Percentiles rank a stretch among this genome's conserved stretches.
These are phyloP conservation scores for Kalmusia sp. DNA, from an alignment of 2,329 filamentous ascomycete genomes.

Conservation along the genomic window DNA sequence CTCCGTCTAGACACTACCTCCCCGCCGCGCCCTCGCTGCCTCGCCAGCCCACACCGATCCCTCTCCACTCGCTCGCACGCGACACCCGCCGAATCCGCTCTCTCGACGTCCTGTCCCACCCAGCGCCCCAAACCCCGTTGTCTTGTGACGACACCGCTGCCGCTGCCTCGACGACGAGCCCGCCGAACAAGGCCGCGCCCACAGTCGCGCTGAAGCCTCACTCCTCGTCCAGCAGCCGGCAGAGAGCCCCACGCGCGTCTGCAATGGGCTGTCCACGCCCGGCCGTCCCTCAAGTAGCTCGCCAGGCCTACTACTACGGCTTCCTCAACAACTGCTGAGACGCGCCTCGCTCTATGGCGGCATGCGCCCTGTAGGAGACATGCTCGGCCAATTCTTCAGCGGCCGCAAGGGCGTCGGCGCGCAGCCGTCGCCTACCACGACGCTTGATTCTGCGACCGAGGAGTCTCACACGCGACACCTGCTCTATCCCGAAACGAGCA, in stretches of 20 bases:
- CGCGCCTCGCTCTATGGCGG: constrained; percentile 12
- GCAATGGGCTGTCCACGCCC: constrained; percentile 39
- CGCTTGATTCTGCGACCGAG: constrained; percentile 48
- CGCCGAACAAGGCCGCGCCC: not conserved
- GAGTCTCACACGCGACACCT: constrained; percentile 50
- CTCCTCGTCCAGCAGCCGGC: not conserved
- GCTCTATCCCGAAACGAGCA: constrained; percentile 49
- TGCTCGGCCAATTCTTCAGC: constrained; percentile 51
- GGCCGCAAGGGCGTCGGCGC: constrained; percentile 38
- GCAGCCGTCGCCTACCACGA: constrained; percentile 32
- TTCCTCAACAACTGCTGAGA: constrained; percentile 23
- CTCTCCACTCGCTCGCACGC: constrained; percentile 5
- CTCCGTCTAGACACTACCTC: not conserved
- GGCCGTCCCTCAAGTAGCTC: constrained; percentile 25
- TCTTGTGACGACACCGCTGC: constrained; percentile 19
- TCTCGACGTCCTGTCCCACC: constrained; percentile 4
- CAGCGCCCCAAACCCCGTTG: too few relatives aligned
- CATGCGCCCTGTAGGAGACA: constrained; percentile 31
- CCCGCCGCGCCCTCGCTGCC: constrained; percentile 3
- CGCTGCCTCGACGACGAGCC: not conserved
- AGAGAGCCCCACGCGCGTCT: constrained; percentile 13
- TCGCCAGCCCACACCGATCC: constrained; percentile 1
- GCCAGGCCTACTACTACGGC: constrained; percentile 24
- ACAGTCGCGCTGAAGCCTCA: constrained; percentile 8
- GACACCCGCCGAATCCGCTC: not conserved